Conservation (phyloP, 768 basidiomycete species). For the Hericium alpestre region DNA sequence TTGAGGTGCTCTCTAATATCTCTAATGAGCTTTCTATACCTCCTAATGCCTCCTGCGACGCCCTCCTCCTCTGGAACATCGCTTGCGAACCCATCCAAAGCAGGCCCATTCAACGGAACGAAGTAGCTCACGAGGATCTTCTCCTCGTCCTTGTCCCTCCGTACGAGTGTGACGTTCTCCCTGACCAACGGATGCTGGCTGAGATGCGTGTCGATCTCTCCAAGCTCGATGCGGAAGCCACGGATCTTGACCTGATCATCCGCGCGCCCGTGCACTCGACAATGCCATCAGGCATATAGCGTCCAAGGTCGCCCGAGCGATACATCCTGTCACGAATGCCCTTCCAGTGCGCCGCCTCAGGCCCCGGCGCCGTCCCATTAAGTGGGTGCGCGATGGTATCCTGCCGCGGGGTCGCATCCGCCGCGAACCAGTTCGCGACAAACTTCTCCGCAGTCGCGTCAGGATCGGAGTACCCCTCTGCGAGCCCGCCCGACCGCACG, state of each 20-base stretch:
- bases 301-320: slow-evolving; percentile 90
- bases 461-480: slow-evolving; percentile 86
- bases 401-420: slow-evolving; percentile 32
- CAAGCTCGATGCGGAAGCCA: slow-evolving; percentile 96
- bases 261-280: slow-evolving; percentile 97
- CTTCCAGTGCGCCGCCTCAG: slow-evolving; percentile 80
- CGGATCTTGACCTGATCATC: slow-evolving; percentile 99
- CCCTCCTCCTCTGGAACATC: slow-evolving; percentile 46
- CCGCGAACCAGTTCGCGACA: slow-evolving; percentile 85
- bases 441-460: slow-evolving; percentile 86
- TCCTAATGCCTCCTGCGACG: slow-evolving; percentile 65
- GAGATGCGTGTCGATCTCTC: slow-evolving; percentile 94
- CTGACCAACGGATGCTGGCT: slow-evolving; percentile 86
- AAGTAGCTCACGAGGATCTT: slow-evolving; percentile 97
- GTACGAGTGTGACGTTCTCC: slow-evolving; percentile 96
- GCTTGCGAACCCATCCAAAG: slow-evolving; percentile 58
- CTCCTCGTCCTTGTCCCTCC: slow-evolving; percentile 97
- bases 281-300: slow-evolving; percentile 83
- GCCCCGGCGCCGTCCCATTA: slow-evolving; percentile 39
- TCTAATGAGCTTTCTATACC: slow-evolving; percentile 82
- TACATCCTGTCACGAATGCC: slow-evolving; percentile 97
- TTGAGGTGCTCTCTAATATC: slow-evolving; percentile 92
- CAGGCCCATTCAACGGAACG: slow-evolving; percentile 70
- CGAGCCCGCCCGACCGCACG: slow-evolving; percentile 89
- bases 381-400: slow-evolving; percentile 67